Conservation (phyloP, 768 basidiomycete species). For the Podaxis carcinomalis region DNA sequence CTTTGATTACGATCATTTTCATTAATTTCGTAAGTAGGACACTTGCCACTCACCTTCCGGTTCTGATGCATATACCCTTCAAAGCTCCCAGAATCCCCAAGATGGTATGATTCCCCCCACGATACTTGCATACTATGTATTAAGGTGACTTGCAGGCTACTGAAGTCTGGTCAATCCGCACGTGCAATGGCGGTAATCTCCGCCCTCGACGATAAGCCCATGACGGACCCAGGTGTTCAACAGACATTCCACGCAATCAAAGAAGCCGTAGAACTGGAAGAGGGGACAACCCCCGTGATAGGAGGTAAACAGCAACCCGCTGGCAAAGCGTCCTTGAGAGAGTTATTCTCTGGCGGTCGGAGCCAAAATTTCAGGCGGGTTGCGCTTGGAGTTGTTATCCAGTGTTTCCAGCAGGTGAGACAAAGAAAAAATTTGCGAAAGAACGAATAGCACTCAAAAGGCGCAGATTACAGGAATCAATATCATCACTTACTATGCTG, state of each 20-base stretch:
- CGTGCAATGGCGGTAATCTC: constrained; percentile 60
- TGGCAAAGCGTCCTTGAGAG: constrained; percentile 36
- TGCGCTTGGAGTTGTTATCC: constrained; percentile 49
- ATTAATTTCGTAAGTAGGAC: constrained; percentile 41
- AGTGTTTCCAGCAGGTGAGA: constrained; percentile 58
- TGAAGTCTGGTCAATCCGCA: constrained; percentile 48
- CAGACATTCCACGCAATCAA: constrained; percentile 37
- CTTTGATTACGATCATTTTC: constrained; percentile 46
- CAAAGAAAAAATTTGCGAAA: not conserved
- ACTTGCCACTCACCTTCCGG: not conserved
- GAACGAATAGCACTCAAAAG: not conserved
- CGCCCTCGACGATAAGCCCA: constrained; percentile 51
- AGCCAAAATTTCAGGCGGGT: constrained; percentile 60
- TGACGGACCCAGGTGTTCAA: constrained; percentile 41
- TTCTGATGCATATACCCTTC: not conserved
- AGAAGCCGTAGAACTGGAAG: constrained; percentile 5
- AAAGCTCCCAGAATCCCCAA: constrained; percentile 56
- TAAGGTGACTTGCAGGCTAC: constrained; percentile 35
- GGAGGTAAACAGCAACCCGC: not conserved
- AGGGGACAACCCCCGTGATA: not conserved
- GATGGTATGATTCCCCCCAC: constrained; percentile 34
- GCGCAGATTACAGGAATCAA: constrained; percentile 56
- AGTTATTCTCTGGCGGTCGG: constrained; percentile 52
- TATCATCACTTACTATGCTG: constrained; percentile 56
- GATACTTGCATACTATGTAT: not conserved